Percentiles rank a stretch among this genome's conserved stretches.
Conservation (phyloP, 139 green algal genomes). For the Closterium sp. region DNA sequence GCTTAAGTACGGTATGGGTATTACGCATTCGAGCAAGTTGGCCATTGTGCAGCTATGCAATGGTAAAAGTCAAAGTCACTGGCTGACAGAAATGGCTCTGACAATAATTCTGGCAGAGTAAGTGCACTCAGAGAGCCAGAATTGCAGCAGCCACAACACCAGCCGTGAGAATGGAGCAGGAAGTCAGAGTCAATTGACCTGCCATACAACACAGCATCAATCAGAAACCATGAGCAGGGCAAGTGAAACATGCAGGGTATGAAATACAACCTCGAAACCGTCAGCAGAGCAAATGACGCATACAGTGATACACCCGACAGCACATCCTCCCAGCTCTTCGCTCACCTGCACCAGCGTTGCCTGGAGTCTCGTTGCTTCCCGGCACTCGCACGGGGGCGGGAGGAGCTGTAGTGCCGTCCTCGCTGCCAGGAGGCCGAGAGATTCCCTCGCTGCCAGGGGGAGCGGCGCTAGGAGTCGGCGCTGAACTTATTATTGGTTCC, state of each 20-base stretch:
- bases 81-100: too few species aligned
- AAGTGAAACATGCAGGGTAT: too few species aligned
- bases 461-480: neutral
- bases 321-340: neutral
- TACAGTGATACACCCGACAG: neutral
- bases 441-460: neutral
- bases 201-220: neutral
- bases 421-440: neutral
- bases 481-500: neutral
- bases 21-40: too few species aligned
- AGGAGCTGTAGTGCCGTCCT: neutral
- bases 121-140: neutral
- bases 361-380: neutral
- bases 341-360: neutral
- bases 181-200: neutral
- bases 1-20: too few species aligned
- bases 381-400: neutral
- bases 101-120: too few species aligned
- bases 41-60: too few species aligned
- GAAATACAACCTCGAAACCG: too few species aligned
- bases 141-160: neutral
- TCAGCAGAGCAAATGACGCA: neutral
- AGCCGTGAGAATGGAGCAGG: neutral
- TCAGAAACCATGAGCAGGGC: neutral
- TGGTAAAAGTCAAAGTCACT: too few species aligned